A percentile compares a stretch with the other conserved stretches of the same genome.
Conservation (phyloP, 2,329 filamentous ascomycete genomes). For the Ophiostoma quercus region DNA sequence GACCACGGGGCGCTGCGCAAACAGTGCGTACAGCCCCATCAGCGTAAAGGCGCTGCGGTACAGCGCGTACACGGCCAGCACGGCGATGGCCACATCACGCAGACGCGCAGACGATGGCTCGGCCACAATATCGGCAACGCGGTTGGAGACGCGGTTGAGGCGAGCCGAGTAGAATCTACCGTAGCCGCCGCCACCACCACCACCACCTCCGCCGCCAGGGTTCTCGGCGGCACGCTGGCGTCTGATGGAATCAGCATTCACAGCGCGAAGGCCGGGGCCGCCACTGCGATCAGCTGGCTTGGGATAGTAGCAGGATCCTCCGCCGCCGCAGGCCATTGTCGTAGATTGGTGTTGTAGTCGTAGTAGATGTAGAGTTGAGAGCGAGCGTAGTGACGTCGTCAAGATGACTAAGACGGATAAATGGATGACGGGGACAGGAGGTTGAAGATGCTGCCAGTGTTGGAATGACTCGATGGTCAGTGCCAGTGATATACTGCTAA, state of each 20-base stretch:
- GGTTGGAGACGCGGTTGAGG: neutral
- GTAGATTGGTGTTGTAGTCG: neutral
- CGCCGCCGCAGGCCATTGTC: neutral
- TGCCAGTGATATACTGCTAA: neutral
- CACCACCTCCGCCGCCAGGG: neutral
- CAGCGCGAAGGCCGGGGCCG: neutral
- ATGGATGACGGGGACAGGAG: too few relatives aligned
- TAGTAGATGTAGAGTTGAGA: neutral
- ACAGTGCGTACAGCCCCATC: neutral
- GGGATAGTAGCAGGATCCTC: constrained; percentile 3
- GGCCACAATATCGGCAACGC: neutral
- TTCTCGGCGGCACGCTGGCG: constrained; percentile 2
- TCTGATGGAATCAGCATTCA: neutral
- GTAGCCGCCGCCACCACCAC: neutral
- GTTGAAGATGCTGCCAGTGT: neutral
- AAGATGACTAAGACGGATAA: neutral
- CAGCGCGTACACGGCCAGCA: constrained; percentile 5
- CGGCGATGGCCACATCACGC: constrained; percentile 3
- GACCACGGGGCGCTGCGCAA: neutral
- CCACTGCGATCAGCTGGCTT: neutral
- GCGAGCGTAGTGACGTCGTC: neutral
- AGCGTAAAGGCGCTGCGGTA: neutral
- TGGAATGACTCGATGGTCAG: neutral
- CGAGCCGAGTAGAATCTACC: neutral
- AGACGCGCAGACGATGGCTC: neutral